Base-by-base conservation (phyloP, 495 filamentous ascomycete genomes). In the Aspergillus cristatus region DNA sequence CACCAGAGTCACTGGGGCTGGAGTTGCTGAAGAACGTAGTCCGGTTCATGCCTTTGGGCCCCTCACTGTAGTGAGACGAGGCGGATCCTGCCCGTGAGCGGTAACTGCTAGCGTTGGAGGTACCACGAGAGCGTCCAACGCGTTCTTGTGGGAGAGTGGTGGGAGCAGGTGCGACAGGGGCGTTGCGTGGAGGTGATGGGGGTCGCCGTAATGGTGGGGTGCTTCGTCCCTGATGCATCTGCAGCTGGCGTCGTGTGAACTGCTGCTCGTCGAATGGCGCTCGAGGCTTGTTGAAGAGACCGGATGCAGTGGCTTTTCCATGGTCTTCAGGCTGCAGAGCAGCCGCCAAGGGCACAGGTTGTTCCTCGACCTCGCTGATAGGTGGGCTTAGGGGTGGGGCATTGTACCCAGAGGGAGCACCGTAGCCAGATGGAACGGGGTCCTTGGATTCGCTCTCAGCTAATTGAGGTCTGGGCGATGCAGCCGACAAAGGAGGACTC, bases 301-400 rank as follows among this genome's bases (percentile, higher is more conserved):
- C 85, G 58, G 86, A 70, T 3, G 85, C 85, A 1, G 88, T 93
- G 10, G 88, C 85, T 57, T 93, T 93, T 14, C 85, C 86, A 28
- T 75, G 63, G 45, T 94, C 87, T 43, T 79, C 80, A 0, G 85
- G 81, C 41, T 84, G 77, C 7, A 90, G 68, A 11, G 83, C 62
- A 7, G 67, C 60, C 34, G 76, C 55, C 11, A 81, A 58, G 0
- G 74, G 56, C 0, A n/a, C n/a, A n/a, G 64, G 46, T 8, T 65
- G 63, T 11, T 88, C 79, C 2, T 77, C 80, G 14, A 68, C 65
- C 39, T 88, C 82, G 50, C 79, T 86, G 7, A 75, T 69, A 0
- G 85, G 77, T 1, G 84, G 83, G 54, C 85, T 90, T 15, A 85
- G 54, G 2, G 84, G 82, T 26, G 82, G 80, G 2, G 67, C 56